A percentile compares a stretch with the other conserved stretches of the same genome.
Conservation (phyloP, 371 early-diverging fungal genomes). For the Mortierella sp. region DNA sequence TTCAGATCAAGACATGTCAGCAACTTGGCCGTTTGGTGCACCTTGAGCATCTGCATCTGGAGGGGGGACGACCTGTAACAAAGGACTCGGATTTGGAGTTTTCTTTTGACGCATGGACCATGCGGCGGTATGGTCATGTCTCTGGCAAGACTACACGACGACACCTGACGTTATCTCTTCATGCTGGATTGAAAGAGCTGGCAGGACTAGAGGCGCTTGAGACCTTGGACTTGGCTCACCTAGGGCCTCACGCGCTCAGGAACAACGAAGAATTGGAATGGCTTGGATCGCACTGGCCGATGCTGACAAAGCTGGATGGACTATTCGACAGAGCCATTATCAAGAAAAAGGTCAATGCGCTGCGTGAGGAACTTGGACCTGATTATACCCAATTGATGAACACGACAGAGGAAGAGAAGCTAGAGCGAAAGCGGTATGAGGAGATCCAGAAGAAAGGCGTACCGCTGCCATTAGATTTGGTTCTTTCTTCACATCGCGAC, state of each 20-base stretch:
- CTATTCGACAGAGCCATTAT: conserved; percentile 14
- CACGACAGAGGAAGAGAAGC: background rate
- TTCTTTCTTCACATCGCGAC: conserved; percentile 3
- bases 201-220: conserved; percentile 8
- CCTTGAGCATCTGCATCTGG: conserved; percentile 11
- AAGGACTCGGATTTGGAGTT: background rate
- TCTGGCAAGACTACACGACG: background rate
- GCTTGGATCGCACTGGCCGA: conserved; percentile 26
- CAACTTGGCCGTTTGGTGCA: conserved; percentile 17
- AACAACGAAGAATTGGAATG: conserved; percentile 16
- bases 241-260: conserved; percentile 26
- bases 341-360: background rate
- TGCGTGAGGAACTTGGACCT: conserved; percentile 5
- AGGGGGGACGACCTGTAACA: conserved; percentile 11
- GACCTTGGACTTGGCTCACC: conserved; percentile 7
- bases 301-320: conserved; percentile 9
- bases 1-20: conserved; percentile 17
- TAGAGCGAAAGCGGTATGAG: background rate
- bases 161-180: conserved; percentile 10
- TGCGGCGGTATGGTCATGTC: background rate
- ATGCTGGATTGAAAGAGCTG: conserved; percentile 17
- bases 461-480: conserved; percentile 11
- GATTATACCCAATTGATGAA: background rate
- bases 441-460: conserved; percentile 4
- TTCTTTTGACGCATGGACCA: background rate